Conservation (phyloP, 306 rosid species). For the Rosa lucieae region DNA sequence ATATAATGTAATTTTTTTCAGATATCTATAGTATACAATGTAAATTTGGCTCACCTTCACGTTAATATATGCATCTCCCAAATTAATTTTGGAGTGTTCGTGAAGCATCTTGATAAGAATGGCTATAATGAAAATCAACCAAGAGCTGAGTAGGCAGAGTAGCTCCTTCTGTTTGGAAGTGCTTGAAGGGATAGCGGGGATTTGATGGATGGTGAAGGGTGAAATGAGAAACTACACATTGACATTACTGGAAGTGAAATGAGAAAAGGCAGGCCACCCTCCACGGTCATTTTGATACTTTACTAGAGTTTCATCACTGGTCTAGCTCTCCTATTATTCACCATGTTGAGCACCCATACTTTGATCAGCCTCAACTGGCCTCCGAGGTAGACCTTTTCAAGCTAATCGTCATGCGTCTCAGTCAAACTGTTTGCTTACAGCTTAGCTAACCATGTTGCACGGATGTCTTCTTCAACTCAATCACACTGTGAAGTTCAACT, state of each 20-base stretch:
- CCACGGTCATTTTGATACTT: neutral
- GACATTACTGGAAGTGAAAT: neutral
- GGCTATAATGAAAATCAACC: neutral
- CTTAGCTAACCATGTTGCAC: neutral
- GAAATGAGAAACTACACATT: neutral
- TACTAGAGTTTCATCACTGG: neutral
- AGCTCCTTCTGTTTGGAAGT: neutral
- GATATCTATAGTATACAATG: neutral
- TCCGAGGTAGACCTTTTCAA: neutral
- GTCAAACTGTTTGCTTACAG: neutral
- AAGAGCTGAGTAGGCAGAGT: neutral
- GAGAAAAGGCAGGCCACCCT: too few species aligned
- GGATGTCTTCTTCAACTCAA: neutral
- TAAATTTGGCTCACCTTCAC: neutral
- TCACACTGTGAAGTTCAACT: neutral
- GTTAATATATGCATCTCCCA: neutral
- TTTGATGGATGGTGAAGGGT: neutral
- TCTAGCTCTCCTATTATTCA: neutral
- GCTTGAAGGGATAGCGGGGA: neutral
- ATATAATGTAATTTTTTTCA: conserved; percentile 1
- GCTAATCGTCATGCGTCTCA: neutral
- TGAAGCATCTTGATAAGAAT: neutral
- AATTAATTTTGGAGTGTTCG: neutral
- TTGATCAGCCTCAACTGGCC: neutral
- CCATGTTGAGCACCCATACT: neutral